Base-by-base conservation (phyloP, 73 alveolate genomes). In the Paramecium primaurelia region DNA sequence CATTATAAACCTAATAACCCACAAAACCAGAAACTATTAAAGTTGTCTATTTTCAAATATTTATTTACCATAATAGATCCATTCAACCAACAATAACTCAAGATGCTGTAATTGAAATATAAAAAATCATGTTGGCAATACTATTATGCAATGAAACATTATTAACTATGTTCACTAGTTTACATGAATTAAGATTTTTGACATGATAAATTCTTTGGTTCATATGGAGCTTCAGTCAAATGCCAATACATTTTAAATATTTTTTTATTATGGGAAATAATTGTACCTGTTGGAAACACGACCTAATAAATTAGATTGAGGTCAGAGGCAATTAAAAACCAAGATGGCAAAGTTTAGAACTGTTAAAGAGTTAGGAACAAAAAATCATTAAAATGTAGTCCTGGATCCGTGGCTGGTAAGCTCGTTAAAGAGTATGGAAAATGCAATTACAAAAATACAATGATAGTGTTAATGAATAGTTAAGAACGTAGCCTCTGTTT, bases 391-490 rank as follows among this genome's bases (percentile, higher is more conserved):
- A 26, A 75, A 14, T 75, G 25, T 20, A 75, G 59, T 75, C 88
- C 9, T 75, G 88, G 88, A 40, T 75, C 36, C 42, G 88, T 22
- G 88, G 88, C 20, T 75, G 60, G 58, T 75, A 75, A 36, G 60
- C 88, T 75, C 88, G 88, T 75, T 75, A 75, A 75, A 37, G 88
- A 45, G 88, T 75, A 37, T 75, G 60, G 58, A 75, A 75, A 75
- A 22, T 75, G 34, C 59, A 75, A 45, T 20, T 75, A 37, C 49
- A 75, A 64, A 59, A 64, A 38, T 87, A 87, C 73, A 87, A 59
- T 60, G 93, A 87, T 28, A 87, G 73, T 30, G 93, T 87, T 64
- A 87, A 87, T 44, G 93, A 59, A 68, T 60, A 87, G 58, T 77
- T 87, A 59, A 42, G 60, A 87, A 54, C 93, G 88, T 75, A 75